Evolutionary conservation across 2,329 filamentous ascomycete species (phyloP).

Genomic region (Coniochaeta sp.): DNA sequence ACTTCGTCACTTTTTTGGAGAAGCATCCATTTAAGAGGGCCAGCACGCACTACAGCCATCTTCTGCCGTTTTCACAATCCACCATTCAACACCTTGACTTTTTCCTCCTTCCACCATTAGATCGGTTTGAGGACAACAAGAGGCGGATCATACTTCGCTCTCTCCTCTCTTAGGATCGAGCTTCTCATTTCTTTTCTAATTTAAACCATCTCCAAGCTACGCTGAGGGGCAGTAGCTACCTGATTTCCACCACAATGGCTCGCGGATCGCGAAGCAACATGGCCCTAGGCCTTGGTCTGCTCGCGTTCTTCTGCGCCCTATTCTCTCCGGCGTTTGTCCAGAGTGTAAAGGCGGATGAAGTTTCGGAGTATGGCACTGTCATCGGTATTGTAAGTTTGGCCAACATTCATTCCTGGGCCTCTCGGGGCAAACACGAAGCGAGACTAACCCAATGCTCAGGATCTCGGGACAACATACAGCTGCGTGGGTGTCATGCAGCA

Average conservation of each 20-base stretch:
- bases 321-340: slow-evolving; percentile 82
- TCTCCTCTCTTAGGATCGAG: slow-evolving; percentile 13
- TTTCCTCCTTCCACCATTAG: slow-evolving; percentile 3
- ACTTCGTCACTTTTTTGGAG: slow-evolving; percentile 24
- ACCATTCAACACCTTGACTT: slow-evolving; percentile 2
- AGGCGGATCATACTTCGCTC: slow-evolving; percentile 8
- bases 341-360: slow-evolving; percentile 64
- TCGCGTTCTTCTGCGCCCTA: slow-evolving; percentile 87
- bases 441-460: slow-evolving; percentile 27
- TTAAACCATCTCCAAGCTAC: background rate
- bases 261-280: slow-evolving; percentile 17
- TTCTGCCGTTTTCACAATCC: background rate
- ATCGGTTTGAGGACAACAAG: slow-evolving; percentile 7
- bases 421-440: background rate
- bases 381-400: slow-evolving; percentile 70
- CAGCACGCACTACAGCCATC: background rate
- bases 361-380: slow-evolving; percentile 76
- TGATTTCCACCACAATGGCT: slow-evolving; percentile 13
- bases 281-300: slow-evolving; percentile 70
- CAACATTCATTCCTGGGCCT: background rate
- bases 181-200: slow-evolving; percentile 4
- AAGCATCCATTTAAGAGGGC: slow-evolving; percentile 4
- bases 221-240: slow-evolving; percentile 3
- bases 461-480: slow-evolving; percentile 83
- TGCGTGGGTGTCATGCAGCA: slow-evolving; percentile 96